Evolutionary conservation across 495 filamentous ascomycete genomes (phyloP).

Genomic region (Penicillium argentinense): DNA sequence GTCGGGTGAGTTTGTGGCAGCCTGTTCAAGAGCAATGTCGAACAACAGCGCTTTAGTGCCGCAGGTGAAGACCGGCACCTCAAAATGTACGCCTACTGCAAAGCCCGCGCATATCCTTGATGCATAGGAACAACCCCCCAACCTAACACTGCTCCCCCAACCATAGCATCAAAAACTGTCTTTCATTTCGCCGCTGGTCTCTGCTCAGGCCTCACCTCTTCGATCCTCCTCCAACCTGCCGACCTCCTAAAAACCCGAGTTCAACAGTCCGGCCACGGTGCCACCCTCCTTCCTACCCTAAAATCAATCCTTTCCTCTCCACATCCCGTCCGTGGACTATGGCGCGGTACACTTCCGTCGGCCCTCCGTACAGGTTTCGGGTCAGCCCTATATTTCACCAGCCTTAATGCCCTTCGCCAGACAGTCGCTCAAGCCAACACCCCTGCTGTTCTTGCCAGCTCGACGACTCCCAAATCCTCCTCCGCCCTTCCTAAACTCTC

Average conservation of each 20-base stretch:
- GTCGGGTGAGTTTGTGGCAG: slow-evolving; percentile 1
- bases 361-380: slow-evolving; percentile 91
- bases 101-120: background rate
- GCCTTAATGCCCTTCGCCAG: slow-evolving; percentile 78
- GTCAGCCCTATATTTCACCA: slow-evolving; percentile 91
- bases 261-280: slow-evolving; percentile 60
- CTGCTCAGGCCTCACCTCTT: slow-evolving; percentile 79
- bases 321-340: slow-evolving; percentile 71
- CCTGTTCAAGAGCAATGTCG: slow-evolving; percentile 27
- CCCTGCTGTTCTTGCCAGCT: slow-evolving; percentile 22
- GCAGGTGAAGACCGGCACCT: slow-evolving; percentile 34
- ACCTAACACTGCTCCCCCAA: background rate
- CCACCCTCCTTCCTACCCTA: slow-evolving; percentile 68
- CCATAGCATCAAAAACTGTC: slow-evolving; percentile 46
- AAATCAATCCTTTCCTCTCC: slow-evolving; percentile 63
- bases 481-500: slow-evolving; percentile 82
- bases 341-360: slow-evolving; percentile 91
- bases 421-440: slow-evolving; percentile 51
- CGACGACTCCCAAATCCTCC: slow-evolving; percentile 45
- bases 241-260: slow-evolving; percentile 96
- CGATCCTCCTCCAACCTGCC: slow-evolving; percentile 89
- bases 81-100: slow-evolving; percentile 27
- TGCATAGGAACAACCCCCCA: slow-evolving; percentile 3
- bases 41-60: slow-evolving; percentile 36
- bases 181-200: slow-evolving; percentile 92